A percentile compares a stretch with the other conserved stretches of the same genome.
These are phyloP conservation scores for Penicillium sp. DNA, from an alignment of 2,329 filamentous ascomycete species.

Conservation along the genomic window DNA sequence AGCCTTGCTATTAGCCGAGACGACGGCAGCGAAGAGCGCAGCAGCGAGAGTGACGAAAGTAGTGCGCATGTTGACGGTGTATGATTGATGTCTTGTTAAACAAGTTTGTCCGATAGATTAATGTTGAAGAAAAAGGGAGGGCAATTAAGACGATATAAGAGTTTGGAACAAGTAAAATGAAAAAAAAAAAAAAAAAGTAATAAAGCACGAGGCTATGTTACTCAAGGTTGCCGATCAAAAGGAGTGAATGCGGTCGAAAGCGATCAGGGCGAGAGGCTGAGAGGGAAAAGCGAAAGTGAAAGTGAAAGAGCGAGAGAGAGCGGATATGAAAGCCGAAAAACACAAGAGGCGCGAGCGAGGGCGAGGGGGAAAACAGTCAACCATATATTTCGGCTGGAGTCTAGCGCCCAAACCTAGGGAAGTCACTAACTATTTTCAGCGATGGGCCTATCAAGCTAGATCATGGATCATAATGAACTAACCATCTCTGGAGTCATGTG, in stretches of 20 bases:
- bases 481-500: neutral
- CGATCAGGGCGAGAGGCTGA: slow-evolving; percentile 11
- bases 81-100: neutral
- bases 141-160: neutral
- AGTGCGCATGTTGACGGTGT: slow-evolving; percentile 53
- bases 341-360: neutral
- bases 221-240: neutral
- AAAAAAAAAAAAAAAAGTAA: neutral
- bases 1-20: slow-evolving; percentile 46
- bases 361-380: neutral
- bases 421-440: neutral
- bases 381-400: neutral
- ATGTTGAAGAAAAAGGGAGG: neutral
- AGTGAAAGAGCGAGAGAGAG: slow-evolving; percentile 1
- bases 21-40: slow-evolving; percentile 53
- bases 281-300: slow-evolving; percentile 6
- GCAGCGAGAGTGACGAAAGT: slow-evolving; percentile 51
- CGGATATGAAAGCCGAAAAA: slow-evolving; percentile 6
- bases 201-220: too few species aligned
- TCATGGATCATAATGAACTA: slow-evolving; percentile 1
- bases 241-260: slow-evolving; percentile 4
- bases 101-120: neutral
- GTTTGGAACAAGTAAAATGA: neutral
- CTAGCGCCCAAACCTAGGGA: neutral
- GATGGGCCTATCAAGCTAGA: neutral